phyloP scores from a whole-genome alignment of 768 basidiomycete species.

The Mrakia hoshinonis region DNA sequence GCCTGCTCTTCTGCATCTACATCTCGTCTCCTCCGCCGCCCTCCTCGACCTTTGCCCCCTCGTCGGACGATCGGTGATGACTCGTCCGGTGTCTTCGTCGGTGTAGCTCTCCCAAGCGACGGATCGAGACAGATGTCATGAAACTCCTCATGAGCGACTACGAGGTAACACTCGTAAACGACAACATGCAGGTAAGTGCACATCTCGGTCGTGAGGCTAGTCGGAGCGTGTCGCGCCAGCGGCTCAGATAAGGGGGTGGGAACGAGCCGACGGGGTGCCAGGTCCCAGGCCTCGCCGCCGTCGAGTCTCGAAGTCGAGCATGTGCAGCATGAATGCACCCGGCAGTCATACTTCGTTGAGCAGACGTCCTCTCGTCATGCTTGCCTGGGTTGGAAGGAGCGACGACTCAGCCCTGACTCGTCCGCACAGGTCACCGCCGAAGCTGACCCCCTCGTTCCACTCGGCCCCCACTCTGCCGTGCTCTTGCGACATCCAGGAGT shows the following conservation, averaged over 20 bases:
- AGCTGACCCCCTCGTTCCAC: neutral
- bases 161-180: constrained; percentile 93
- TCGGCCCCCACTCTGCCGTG: neutral
- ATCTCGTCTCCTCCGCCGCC: too few relatives aligned
- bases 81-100: neutral
- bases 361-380: too few relatives aligned
- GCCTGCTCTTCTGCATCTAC: neutral
- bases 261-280: neutral
- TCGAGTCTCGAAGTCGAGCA: too few relatives aligned
- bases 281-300: too few relatives aligned
- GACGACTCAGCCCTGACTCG: neutral
- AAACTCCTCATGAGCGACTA: constrained; percentile 85
- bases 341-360: too few relatives aligned
- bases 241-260: neutral
- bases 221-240: too few relatives aligned
- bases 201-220: neutral
- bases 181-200: constrained; percentile 66
- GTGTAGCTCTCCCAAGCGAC: constrained; percentile 77
- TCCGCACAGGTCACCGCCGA: neutral
- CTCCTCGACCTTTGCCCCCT: neutral
- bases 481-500: constrained; percentile 48
- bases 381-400: too few relatives aligned
- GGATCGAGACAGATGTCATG: constrained; percentile 99
- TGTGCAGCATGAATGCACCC: too few relatives aligned
- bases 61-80: neutral